These are phyloP conservation scores for Viola odorata DNA, from an alignment of 345 rosid genomes.

Conservation along the genomic window DNA sequence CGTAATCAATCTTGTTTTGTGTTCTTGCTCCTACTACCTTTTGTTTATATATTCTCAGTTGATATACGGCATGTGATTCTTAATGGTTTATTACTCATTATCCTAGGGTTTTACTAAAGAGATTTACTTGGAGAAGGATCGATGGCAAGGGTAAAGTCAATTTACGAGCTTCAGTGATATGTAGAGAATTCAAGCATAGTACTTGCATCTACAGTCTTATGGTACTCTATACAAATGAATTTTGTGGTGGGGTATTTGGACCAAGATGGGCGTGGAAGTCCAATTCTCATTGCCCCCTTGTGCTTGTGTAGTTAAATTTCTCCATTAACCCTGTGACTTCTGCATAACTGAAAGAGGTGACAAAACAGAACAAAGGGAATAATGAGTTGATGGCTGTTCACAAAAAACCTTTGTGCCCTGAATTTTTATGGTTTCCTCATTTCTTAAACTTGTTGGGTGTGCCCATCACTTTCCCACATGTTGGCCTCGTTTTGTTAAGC, in stretches of 20 bases:
- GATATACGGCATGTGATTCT: neutral
- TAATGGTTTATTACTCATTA: neutral
- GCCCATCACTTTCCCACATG: neutral
- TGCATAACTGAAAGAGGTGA: no score
- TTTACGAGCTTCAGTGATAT: constrained; percentile 7
- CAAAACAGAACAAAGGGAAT: no score
- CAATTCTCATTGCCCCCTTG: neutral
- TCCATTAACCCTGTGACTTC: no score
- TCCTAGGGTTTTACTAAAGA: constrained; percentile 93
- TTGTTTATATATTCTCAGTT: neutral
- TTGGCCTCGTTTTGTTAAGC: no score
- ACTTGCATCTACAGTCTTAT: no score
- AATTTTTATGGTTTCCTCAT: neutral
- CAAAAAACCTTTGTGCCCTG: no score
- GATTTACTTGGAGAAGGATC: constrained; percentile 92
- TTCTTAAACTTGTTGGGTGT: constrained; percentile 1
- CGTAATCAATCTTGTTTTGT: neutral
- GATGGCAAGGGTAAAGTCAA: constrained; percentile 90
- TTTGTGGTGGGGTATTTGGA: no score
- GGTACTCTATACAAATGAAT: no score
- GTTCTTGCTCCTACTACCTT: neutral
- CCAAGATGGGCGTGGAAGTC: neutral
- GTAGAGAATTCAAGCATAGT: neutral
- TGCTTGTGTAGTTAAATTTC: no score
- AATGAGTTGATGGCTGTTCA: no score